Evolutionary conservation across 345 rosid genomes (phyloP).

Genomic region (Sonneratia alba): DNA sequence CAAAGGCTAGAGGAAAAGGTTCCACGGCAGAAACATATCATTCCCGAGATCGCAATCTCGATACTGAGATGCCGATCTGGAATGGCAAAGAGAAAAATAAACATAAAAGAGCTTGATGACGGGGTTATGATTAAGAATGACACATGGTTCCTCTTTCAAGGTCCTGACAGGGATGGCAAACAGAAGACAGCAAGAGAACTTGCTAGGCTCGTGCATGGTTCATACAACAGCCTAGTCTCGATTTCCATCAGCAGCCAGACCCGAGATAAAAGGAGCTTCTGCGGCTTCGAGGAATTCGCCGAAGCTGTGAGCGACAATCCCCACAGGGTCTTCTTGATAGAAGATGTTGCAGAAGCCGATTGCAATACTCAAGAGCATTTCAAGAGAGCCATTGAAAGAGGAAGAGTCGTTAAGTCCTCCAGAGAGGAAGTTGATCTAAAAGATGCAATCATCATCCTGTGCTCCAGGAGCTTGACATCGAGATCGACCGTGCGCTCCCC

Average conservation of each 20-base stretch:
- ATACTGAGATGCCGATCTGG: slow-evolving; percentile 8
- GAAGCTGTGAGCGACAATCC: slow-evolving; percentile 57
- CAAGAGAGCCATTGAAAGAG: slow-evolving; percentile 65
- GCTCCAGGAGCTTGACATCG: slow-evolving; percentile 51
- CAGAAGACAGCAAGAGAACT: slow-evolving; percentile 66
- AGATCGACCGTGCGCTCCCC: slow-evolving; percentile 25
- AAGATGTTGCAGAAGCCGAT: slow-evolving; percentile 72
- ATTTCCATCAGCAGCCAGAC: slow-evolving; percentile 14
- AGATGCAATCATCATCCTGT: slow-evolving; percentile 71
- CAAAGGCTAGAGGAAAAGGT: neutral
- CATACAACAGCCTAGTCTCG: slow-evolving; percentile 21
- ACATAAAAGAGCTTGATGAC: neutral
- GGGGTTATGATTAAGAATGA: slow-evolving; percentile 52
- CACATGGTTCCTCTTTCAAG: slow-evolving; percentile 75
- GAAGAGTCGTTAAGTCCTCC: slow-evolving; percentile 36
- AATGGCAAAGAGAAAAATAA: slow-evolving; percentile 7
- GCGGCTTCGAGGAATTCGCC: slow-evolving; percentile 49
- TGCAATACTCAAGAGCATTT: slow-evolving; percentile 49
- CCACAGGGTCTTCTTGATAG: slow-evolving; percentile 62
- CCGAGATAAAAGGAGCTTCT: slow-evolving; percentile 40
- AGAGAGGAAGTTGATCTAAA: slow-evolving; percentile 43
- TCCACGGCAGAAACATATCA: slow-evolving; percentile 3
- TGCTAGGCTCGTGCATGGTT: slow-evolving; percentile 49
- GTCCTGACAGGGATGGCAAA: slow-evolving; percentile 55
- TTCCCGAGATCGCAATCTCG: slow-evolving; percentile 1